Base-by-base conservation (phyloP, 2,329 filamentous ascomycete species). In the Venturia carpophila region DNA sequence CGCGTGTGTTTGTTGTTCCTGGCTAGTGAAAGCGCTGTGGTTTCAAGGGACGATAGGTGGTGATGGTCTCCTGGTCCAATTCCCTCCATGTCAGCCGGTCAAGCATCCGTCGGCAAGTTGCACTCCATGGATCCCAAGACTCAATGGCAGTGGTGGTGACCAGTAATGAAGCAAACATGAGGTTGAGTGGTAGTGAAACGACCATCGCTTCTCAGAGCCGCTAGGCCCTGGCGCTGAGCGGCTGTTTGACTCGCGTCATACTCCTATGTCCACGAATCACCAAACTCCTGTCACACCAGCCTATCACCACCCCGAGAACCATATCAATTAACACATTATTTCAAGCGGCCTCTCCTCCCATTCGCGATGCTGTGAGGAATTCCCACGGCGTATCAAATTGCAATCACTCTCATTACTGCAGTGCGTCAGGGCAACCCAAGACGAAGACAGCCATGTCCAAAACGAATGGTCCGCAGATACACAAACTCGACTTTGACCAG, bases 401-500 rank as follows among this genome's bases (percentile, higher is more conserved):
- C 27, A 17, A 7, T n/a, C 43, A 62, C 60, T n/a, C 34, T 62
- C 60, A 19, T 47, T 30, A 42, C 19, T 3, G 34, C 30, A 34
- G 30, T 34, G 30, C 41, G 56, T 37, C 30, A 45, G 24, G 19
- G 6, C 60, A 7, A 62, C 41, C 3, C 30, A 4, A 15, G 27
- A 30, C 61, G 7, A 43, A 9, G 34, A 47, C 42, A 52, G 45
- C 30, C 55, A 65, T 65, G 55, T 42, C 56, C 6, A 24, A 60
- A 43, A n/a, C 39, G 27, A 63, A 65, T 47, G 43, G 17, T 1
- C 7, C 39, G 21, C 65, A 55, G 70, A 81, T 82, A 70, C 78
- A 79, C 75, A 81, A 80, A 72, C 78, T 80, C 71, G 79, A 82
- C 72, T 82, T 80, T 72, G 73, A 65, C 68, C 73, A 70, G 67